Evolutionary conservation across 768 basidiomycete species (phyloP).

Genomic region (Mycena rebaudengoi): DNA sequence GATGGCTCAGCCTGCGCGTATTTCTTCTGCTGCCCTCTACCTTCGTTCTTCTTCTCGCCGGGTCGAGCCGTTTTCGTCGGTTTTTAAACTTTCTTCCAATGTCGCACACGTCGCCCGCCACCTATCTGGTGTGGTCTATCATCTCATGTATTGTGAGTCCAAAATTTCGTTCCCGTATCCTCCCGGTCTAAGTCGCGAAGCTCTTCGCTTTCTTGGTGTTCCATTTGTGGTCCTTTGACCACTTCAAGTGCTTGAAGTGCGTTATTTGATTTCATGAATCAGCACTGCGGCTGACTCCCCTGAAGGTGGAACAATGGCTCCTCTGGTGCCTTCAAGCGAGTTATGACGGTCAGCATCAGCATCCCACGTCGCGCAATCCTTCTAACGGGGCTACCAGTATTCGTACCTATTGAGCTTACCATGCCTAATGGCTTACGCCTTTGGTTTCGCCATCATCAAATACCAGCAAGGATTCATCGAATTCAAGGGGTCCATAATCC

Average conservation of each 20-base stretch:
- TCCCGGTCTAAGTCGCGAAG: slow-evolving; percentile 41
- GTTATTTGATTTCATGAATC: slow-evolving; percentile 23
- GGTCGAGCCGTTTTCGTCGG: slow-evolving; percentile 31
- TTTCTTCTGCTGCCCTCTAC: slow-evolving; percentile 22
- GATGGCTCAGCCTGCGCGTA: slow-evolving; percentile 7
- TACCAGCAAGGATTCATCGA: slow-evolving; percentile 70
- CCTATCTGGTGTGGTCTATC: slow-evolving; percentile 70
- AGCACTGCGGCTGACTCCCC: not conserved
- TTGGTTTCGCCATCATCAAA: slow-evolving; percentile 77
- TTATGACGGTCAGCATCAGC: slow-evolving; percentile 76
- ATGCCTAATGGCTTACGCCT: slow-evolving; percentile 60
- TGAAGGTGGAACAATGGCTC: slow-evolving; percentile 74
- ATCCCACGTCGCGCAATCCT: not conserved
- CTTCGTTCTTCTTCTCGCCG: slow-evolving; percentile 31
- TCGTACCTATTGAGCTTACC: slow-evolving; percentile 75
- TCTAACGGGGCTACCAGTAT: slow-evolving; percentile 55
- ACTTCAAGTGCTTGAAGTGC: slow-evolving; percentile 76
- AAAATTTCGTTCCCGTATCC: not conserved
- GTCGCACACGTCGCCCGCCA: slow-evolving; percentile 71
- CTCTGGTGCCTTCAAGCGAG: slow-evolving; percentile 81
- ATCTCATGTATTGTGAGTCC: slow-evolving; percentile 59
- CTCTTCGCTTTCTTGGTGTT: slow-evolving; percentile 69
- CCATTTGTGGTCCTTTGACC: slow-evolving; percentile 84
- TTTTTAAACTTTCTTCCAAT: slow-evolving; percentile 41
- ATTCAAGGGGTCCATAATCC: slow-evolving; percentile 56